Base-by-base conservation (phyloP, 1,139 yeast genomes). In the Blastobotrys serpentis region DNA sequence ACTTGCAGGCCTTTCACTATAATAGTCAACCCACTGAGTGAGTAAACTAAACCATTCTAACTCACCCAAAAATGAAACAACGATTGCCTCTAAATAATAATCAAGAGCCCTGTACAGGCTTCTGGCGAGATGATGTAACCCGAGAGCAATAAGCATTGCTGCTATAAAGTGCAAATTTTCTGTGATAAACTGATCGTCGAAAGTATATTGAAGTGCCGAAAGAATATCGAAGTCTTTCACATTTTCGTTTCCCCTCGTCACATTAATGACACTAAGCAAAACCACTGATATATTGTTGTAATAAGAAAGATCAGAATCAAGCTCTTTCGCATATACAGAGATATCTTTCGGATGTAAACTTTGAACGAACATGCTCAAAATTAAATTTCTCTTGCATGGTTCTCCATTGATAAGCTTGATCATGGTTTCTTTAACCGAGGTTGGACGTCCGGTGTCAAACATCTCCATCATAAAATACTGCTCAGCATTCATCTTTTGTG, bases 41-140 rank as follows among this genome's bases (percentile, higher is more conserved):
- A 47, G 36, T 2, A 29, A 16, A 19, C 23, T 23, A 18, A 33
- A 26, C 46, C 47, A 48, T 22, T 48, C 46, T 17, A 45, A 29
- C n/a, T 39, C 26, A 25, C 43, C 30, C 8, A 48, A 17, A 34
- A 48, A 22, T 3, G 49, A 42, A 8, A 48, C 51, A 6, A 45
- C 41, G 19, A 48, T 23, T 1, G 47, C 51, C 22, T 48, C 51
- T 13, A 48, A 29, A 16, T 48, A 45, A 30, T 33, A 48, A 14
- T 46, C 46, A 16, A 44, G 49, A 10, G 41, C 16, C 14, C 42
- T 23, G 29, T 48, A 48, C 2, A 39, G 37, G 3, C 23, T 18
- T 14, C 25, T 21, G 2, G 51, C 51, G n/a, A 34, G 38, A n/a
- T 45, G 22, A 7, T 48, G 44, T 37, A 36, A 19, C 4, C 25